Conservation (phyloP, 768 basidiomycete species). For the Krasilnikovozyma curviuscula region DNA sequence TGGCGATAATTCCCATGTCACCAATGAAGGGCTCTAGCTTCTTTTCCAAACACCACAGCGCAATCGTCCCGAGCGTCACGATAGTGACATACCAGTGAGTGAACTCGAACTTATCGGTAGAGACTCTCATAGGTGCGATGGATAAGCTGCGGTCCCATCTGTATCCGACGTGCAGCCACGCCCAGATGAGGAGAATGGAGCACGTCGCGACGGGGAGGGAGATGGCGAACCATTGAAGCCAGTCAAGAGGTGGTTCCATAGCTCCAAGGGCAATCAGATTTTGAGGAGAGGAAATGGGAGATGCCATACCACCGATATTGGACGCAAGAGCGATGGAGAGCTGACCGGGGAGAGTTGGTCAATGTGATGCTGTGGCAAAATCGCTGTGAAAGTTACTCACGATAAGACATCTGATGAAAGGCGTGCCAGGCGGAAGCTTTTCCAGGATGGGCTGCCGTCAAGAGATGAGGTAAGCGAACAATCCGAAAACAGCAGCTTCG, state of each 20-base stretch:
- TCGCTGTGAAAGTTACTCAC: constrained; percentile 33
- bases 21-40: constrained; percentile 55
- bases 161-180: constrained; percentile 66
- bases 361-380: background rate
- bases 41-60: constrained; percentile 73
- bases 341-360: constrained; percentile 28
- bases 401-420: constrained; percentile 78
- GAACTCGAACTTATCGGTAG: constrained; percentile 54
- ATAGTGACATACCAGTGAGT: constrained; percentile 81
- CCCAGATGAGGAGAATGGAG: constrained; percentile 81
- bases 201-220: constrained; percentile 73
- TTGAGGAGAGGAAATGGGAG: constrained; percentile 93
- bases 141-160: constrained; percentile 43
- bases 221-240: constrained; percentile 86
- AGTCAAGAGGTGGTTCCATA: constrained; percentile 71
- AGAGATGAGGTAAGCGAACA: background rate
- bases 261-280: constrained; percentile 78
- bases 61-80: constrained; percentile 68
- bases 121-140: constrained; percentile 67
- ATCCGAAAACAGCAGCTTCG: background rate
- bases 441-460: constrained; percentile 63
- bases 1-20: constrained; percentile 94
- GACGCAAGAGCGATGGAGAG: constrained; percentile 93
- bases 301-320: constrained; percentile 92
- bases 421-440: constrained; percentile 64